These are phyloP conservation scores for Leishmania amazonensis DNA, from an alignment of 208 protist genomes.

Conservation along the genomic window DNA sequence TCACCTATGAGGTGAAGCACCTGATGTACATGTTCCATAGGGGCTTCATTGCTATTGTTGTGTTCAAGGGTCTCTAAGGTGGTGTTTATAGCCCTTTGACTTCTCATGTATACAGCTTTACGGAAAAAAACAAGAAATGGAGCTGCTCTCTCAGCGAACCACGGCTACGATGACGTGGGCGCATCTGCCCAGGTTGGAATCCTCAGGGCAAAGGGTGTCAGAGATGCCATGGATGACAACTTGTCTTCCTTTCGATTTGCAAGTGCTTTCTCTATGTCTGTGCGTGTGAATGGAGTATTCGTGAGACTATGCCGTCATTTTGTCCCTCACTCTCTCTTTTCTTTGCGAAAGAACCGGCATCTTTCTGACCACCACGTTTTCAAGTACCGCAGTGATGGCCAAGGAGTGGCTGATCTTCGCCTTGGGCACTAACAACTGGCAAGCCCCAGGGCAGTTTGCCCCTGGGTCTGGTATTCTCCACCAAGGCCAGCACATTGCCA, in stretches of 20 bases:
- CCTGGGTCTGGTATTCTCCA: slow-evolving; percentile 82
- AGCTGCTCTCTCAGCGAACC: not conserved
- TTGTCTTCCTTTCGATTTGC: slow-evolving; percentile 4
- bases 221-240: not conserved
- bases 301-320: slow-evolving; percentile 10
- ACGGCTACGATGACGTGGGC: too few species aligned
- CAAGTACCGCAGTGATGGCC: slow-evolving; percentile 35
- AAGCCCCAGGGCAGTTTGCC: slow-evolving; percentile 67
- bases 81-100: slow-evolving; percentile 9
- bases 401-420: slow-evolving; percentile 73
- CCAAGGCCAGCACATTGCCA: slow-evolving; percentile 66
- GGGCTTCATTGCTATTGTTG: slow-evolving; percentile 91
- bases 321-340: slow-evolving; percentile 1
- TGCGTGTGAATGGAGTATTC: not conserved
- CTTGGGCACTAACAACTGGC: slow-evolving; percentile 84
- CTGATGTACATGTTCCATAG: slow-evolving; percentile 96
- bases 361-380: slow-evolving; percentile 16
- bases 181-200: not conserved
- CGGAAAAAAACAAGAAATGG: slow-evolving; percentile 1
- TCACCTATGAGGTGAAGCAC: slow-evolving; percentile 95
- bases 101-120: slow-evolving; percentile 16
- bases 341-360: not conserved
- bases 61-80: slow-evolving; percentile 93
- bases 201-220: not conserved
- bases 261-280: not conserved